These are phyloP conservation scores for Marvania coccoides DNA, from an alignment of 139 green algal genomes.

Conservation along the genomic window DNA sequence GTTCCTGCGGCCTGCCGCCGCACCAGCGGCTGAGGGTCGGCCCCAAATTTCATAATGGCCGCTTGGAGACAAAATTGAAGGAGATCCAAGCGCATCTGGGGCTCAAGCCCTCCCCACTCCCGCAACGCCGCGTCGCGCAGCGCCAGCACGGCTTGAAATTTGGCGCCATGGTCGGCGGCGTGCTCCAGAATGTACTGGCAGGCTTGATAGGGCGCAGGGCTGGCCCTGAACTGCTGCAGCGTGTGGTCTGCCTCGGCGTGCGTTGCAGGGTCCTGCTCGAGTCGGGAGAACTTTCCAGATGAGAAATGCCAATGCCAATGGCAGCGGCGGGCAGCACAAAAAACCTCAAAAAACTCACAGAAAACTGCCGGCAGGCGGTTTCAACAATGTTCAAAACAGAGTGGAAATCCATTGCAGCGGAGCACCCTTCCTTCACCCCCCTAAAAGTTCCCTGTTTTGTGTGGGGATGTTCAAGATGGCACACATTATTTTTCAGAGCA, in stretches of 20 bases:
- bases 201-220: neutral
- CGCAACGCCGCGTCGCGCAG: constrained; percentile 8
- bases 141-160: constrained; percentile 13
- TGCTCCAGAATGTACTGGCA: constrained; percentile 1
- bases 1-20: neutral
- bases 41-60: neutral
- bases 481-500: too few species aligned
- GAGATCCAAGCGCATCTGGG: neutral
- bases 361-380: neutral
- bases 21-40: neutral
- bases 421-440: neutral
- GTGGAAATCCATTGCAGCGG: constrained; percentile 1
- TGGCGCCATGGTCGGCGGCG: neutral
- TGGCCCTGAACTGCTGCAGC: constrained; percentile 4
- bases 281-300: neutral
- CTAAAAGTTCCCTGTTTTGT: too few species aligned
- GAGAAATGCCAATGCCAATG: neutral
- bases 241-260: neutral
- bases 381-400: neutral
- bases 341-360: neutral
- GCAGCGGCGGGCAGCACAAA: neutral
- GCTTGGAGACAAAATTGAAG: neutral
- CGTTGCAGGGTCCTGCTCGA: constrained; percentile 1
- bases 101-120: neutral
- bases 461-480: too few species aligned